These are phyloP conservation scores for Endocarpon pusillum DNA, from an alignment of 495 filamentous ascomycete species.

Conservation along the genomic window DNA sequence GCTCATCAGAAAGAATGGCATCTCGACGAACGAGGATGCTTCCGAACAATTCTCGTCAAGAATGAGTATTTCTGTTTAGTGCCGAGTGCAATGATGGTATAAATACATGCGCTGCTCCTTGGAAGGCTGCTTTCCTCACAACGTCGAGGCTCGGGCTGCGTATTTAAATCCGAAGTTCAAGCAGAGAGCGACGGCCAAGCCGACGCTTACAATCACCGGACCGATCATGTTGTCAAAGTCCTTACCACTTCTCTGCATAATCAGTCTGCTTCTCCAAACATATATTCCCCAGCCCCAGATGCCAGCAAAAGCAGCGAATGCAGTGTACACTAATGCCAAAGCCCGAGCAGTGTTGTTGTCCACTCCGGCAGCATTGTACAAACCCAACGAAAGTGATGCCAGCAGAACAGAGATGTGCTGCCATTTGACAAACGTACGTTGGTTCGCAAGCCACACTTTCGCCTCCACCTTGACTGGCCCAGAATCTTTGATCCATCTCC, in stretches of 20 bases:
- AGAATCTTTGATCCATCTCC: conserved; percentile 76
- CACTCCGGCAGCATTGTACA: conserved; percentile 74
- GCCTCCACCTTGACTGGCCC: conserved; percentile 82
- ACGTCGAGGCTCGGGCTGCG: too few relatives aligned
- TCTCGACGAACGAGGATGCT: too few relatives aligned
- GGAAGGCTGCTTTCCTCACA: too few relatives aligned
- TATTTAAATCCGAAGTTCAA: conserved; percentile 76
- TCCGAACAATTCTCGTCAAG: too few relatives aligned
- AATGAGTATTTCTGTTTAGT: too few relatives aligned
- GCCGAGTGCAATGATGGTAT: too few relatives aligned
- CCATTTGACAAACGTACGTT: conserved; percentile 96
- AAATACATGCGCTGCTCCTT: too few relatives aligned
- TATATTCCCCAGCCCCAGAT: conserved; percentile 80
- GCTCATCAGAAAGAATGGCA: too few relatives aligned
- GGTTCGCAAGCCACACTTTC: conserved; percentile 97
- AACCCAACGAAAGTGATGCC: conserved; percentile 59
- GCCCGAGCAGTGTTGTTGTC: conserved; percentile 50
- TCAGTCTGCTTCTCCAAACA: conserved; percentile 55
- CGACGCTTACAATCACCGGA: conserved; percentile 66
- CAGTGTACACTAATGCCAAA: conserved; percentile 66
- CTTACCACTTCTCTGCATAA: conserved; percentile 64
- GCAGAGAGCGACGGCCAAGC: conserved; percentile 58
- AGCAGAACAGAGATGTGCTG: conserved; percentile 81
- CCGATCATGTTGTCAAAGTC: conserved; percentile 83
- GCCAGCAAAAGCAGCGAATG: conserved; percentile 65